Evolutionary conservation across 2,329 filamentous ascomycete genomes (phyloP).

Genomic region (Epichloe typhina): DNA sequence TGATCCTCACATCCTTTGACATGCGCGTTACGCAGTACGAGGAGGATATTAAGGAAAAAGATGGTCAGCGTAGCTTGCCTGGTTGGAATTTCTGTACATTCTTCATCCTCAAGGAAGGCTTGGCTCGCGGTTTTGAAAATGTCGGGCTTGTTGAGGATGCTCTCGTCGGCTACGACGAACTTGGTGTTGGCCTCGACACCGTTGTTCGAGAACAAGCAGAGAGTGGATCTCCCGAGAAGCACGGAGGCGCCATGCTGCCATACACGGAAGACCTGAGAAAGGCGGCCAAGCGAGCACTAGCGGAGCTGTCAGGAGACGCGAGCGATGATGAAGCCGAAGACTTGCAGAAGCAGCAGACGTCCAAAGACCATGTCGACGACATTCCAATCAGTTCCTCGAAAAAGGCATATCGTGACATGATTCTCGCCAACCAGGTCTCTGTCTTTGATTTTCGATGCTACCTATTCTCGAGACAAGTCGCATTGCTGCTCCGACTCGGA

Average conservation of each 20-base stretch:
- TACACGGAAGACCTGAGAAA: constrained; percentile 63
- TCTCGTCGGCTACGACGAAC: constrained; percentile 85
- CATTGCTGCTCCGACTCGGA: constrained; percentile 69
- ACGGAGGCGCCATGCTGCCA: constrained; percentile 57
- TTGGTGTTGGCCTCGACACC: constrained; percentile 74
- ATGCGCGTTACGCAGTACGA: constrained; percentile 86
- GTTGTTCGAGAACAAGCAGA: constrained; percentile 62
- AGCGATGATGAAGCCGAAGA: constrained; percentile 32
- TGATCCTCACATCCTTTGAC: constrained; percentile 85
- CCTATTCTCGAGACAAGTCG: constrained; percentile 79
- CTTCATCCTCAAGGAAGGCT: constrained; percentile 91
- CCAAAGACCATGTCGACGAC: constrained; percentile 33
- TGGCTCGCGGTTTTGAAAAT: constrained; percentile 89
- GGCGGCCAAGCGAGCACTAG: constrained; percentile 39
- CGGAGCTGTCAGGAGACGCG: constrained; percentile 20
- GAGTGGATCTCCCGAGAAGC: constrained; percentile 45
- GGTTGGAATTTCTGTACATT: constrained; percentile 99
- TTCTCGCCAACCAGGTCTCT: constrained; percentile 88
- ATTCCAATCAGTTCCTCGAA: constrained; percentile 50
- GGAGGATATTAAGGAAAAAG: constrained; percentile 86
- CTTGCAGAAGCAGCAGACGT: constrained; percentile 30
- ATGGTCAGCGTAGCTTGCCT: constrained; percentile 71
- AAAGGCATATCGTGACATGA: constrained; percentile 83
- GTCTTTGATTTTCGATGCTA: constrained; percentile 93
- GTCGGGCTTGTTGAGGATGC: constrained; percentile 94